Evolutionary conservation across 257 asterid genomes (phyloP), one percentile per base, ranked within the genome.

Genomic region (Cordia subcordata): DNA sequence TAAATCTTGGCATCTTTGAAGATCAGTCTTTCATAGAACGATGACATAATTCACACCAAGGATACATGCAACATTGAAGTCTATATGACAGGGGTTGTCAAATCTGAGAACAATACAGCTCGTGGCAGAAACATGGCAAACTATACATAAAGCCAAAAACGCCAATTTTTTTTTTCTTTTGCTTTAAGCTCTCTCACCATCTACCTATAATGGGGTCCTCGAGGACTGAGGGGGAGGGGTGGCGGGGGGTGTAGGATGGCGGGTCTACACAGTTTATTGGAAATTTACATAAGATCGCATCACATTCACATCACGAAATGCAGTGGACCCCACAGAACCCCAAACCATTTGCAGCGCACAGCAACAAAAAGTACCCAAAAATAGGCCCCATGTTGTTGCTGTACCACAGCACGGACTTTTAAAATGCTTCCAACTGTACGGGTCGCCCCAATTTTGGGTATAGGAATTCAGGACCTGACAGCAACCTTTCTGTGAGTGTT

Each of bases 81-180:
- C 8, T 11, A 18, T 8, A 52, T 47, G 11, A 35, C 4, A 38
- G 58, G 69, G 60, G 76, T 69, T 65, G 74, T 67, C 81, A 76
- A 69, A 71, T 73, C 80, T 75, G 33, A 61, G 75, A 72, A 79
- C 76, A 79, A 64, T 62, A 76, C 85, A 63, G 68, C 76, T 79
- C 21, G 13, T 27, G 22, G 23, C 23, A 60, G n/a, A 32, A 21
- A n/a, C 21, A 60, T 49, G 54, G 23, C 54, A 44, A 23, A 20
- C 53, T 20, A 14, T 18, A 18, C 19, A 16, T 8, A 40, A 58
- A 40, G 5, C 8, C 22, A 12, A 3, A 19, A 5, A 16, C 17
- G 32, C 8, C 19, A 57, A 0, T 4, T 15, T 5, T 13, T 49
- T 8, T 49, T 49, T n/a, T 9, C 8, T n/a, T n/a, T n/a, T n/a